A percentile compares a stretch with the other conserved stretches of the same genome.
Evolutionary conservation across 768 basidiomycete genomes (phyloP).

Genomic region (Lactarius indigo): DNA sequence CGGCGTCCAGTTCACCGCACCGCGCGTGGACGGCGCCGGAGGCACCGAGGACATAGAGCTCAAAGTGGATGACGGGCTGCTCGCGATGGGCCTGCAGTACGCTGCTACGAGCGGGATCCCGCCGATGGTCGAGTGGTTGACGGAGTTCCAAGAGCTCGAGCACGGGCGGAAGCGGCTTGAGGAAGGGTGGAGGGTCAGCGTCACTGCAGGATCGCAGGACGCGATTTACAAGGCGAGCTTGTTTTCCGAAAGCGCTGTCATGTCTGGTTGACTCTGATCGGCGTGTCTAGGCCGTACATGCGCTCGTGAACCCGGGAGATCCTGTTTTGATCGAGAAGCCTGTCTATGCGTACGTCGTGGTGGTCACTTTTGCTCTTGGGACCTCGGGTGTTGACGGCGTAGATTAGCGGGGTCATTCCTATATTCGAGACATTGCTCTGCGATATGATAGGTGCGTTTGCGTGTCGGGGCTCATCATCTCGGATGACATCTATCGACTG

Average conservation of each 20-base stretch:
- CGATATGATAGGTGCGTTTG: constrained; percentile 52
- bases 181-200: constrained; percentile 67
- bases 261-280: not conserved
- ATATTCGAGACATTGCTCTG: constrained; percentile 54
- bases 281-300: constrained; percentile 55
- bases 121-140: constrained; percentile 63
- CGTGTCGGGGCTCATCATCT: not conserved
- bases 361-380: constrained; percentile 20
- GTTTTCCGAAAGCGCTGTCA: too few relatives aligned
- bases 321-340: constrained; percentile 79
- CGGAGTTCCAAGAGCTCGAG: constrained; percentile 61
- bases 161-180: constrained; percentile 56
- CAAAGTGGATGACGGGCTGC: constrained; percentile 52
- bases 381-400: not conserved
- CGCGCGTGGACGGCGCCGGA: constrained; percentile 44
- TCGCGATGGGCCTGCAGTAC: constrained; percentile 73
- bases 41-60: constrained; percentile 45
- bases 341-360: constrained; percentile 58
- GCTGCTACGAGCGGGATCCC: constrained; percentile 66
- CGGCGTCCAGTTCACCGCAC: constrained; percentile 63
- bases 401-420: constrained; percentile 59
- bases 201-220: constrained; percentile 89
- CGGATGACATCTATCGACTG: not conserved
- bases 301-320: constrained; percentile 77
- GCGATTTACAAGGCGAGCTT: constrained; percentile 72